Percentiles rank a stretch among this genome's conserved stretches.
Conservation (phyloP, 306 rosid species). For the Begonia masoniana region DNA sequence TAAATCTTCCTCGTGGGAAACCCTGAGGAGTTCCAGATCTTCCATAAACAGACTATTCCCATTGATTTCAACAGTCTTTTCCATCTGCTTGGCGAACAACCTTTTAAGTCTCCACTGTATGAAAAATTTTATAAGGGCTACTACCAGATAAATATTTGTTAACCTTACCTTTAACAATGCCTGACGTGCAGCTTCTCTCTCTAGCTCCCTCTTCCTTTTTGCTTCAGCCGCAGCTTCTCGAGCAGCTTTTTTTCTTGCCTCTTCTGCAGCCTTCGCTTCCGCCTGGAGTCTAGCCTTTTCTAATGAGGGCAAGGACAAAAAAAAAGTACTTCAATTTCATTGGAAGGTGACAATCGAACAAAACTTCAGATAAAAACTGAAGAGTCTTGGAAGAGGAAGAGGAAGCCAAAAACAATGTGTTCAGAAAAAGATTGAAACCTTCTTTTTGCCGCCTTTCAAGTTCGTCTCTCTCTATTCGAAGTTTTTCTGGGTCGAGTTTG, state of each 20-base stretch:
- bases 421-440: constrained; percentile 29
- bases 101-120: too few species aligned
- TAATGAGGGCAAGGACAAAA: constrained; percentile 12
- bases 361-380: neutral
- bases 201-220: constrained; percentile 62
- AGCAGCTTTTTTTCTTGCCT: constrained; percentile 67
- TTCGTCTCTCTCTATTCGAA: constrained; percentile 72
- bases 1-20: constrained; percentile 23
- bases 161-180: constrained; percentile 63
- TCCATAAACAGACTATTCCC: constrained; percentile 69
- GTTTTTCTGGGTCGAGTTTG: constrained; percentile 75
- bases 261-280: constrained; percentile 94
- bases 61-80: constrained; percentile 79
- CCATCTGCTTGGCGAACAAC: constrained; percentile 38
- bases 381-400: too few species aligned
- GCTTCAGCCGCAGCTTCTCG: constrained; percentile 75
- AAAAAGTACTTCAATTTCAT: neutral
- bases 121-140: neutral
- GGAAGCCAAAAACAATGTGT: too few species aligned
- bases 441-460: constrained; percentile 76
- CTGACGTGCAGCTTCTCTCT: constrained; percentile 93
- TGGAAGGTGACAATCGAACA: neutral
- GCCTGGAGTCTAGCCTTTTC: constrained; percentile 94
- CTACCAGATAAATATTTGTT: neutral
- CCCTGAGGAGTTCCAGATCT: constrained; percentile 76